Conservation (phyloP, 2,329 filamentous ascomycete species). For the Penicillium griseofulvum region DNA sequence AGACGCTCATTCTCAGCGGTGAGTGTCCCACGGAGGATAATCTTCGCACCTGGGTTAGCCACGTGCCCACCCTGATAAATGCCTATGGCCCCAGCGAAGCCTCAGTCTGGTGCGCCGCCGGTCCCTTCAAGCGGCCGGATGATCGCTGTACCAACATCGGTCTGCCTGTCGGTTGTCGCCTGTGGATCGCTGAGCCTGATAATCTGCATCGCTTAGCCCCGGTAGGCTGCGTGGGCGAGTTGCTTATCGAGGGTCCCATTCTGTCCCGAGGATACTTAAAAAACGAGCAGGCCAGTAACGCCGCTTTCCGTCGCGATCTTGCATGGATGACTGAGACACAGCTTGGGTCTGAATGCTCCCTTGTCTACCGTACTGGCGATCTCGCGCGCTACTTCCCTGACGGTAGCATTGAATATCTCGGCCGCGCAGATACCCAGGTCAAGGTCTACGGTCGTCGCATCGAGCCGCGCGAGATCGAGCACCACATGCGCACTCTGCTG, state of each 20-base stretch:
- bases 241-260: neutral
- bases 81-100: neutral
- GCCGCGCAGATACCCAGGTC: neutral
- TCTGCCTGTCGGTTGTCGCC: neutral
- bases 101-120: neutral
- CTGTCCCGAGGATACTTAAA: neutral
- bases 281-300: neutral
- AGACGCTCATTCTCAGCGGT: neutral
- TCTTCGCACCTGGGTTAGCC: neutral
- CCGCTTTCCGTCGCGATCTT: neutral
- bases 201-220: neutral
- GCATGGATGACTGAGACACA: neutral
- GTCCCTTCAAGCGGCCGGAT: neutral
- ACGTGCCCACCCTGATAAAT: neutral
- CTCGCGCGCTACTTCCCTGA: neutral
- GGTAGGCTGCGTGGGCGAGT: neutral
- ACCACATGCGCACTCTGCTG: neutral
- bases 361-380: neutral
- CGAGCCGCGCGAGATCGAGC: neutral
- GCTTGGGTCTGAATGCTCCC: neutral
- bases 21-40: neutral
- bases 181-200: neutral
- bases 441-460: neutral
- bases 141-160: neutral
- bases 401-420: neutral